phyloP scores from a whole-genome alignment of 2,329 filamentous ascomycete species.

The Penicillium sumatraense region DNA sequence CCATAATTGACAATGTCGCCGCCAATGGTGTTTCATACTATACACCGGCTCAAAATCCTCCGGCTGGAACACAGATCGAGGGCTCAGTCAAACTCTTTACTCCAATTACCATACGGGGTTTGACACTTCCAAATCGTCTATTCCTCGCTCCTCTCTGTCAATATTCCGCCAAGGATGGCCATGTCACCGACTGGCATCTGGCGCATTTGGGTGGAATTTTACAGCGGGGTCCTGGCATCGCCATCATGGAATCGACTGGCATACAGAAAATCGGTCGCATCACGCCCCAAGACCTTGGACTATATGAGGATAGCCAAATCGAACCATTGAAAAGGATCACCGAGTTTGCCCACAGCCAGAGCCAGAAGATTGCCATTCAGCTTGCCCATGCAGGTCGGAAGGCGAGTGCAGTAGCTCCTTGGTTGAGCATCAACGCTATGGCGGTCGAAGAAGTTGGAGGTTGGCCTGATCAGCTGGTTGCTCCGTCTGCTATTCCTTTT shows the following conservation, averaged over 20 bases:
- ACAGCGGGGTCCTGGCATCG: constrained; percentile 16
- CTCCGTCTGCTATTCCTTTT: constrained; percentile 15
- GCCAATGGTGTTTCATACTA: constrained; percentile 7
- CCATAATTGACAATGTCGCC: constrained; percentile 4
- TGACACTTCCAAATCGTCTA: constrained; percentile 62
- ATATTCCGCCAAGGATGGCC: constrained; percentile 49
- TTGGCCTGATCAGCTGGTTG: constrained; percentile 24
- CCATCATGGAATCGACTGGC: constrained; percentile 19
- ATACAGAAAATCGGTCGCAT: constrained; percentile 40
- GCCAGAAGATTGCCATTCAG: constrained; percentile 36
- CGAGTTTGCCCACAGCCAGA: constrained; percentile 35
- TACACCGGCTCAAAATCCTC: constrained; percentile 7
- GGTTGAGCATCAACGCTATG: constrained; percentile 5
- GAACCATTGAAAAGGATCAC: constrained; percentile 34
- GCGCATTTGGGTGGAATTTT: constrained; percentile 36
- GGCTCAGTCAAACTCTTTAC: constrained; percentile 20
- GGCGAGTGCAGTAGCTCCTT: constrained; percentile 7
- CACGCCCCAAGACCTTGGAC: constrained; percentile 40
- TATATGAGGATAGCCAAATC: constrained; percentile 42
- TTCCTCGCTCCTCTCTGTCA: constrained; percentile 64
- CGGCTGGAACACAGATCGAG: constrained; percentile 22
- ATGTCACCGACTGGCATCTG: constrained; percentile 51
- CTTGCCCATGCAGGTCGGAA: constrained; percentile 34
- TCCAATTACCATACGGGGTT: constrained; percentile 59
- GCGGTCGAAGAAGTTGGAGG: constrained; percentile 8